A percentile compares a stretch with the other conserved stretches of the same genome.
phyloP scores from a whole-genome alignment of 345 rosid species.

The Leavenworthia alabamica region DNA sequence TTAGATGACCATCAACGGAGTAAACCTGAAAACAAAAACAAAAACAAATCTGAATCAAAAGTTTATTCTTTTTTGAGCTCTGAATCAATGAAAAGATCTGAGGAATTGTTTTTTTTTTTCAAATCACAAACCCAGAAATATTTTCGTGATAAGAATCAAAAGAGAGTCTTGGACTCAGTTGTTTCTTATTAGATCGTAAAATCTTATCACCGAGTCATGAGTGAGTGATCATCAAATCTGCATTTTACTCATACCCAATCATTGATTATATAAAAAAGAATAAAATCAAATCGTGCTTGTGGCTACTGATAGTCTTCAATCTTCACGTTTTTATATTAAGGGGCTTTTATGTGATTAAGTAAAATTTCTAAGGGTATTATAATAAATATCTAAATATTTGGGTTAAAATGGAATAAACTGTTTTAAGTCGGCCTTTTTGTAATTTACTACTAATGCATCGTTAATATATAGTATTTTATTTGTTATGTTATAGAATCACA shows the following conservation, averaged over 20 bases:
- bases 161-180: slow-evolving; percentile 8
- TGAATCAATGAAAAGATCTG: background rate
- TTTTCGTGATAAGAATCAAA: too few relatives aligned
- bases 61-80: background rate
- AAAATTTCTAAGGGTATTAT: background rate
- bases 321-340: background rate
- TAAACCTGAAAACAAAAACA: slow-evolving; percentile 29
- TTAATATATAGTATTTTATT: background rate
- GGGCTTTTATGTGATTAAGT: background rate
- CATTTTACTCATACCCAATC: slow-evolving; percentile 20
- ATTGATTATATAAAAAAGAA: background rate
- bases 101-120: background rate
- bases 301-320: background rate
- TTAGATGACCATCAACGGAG: slow-evolving; percentile 70
- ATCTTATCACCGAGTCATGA: background rate
- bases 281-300: background rate
- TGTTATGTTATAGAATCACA: background rate
- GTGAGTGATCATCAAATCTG: background rate
- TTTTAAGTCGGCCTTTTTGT: background rate
- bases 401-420: background rate
- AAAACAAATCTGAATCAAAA: slow-evolving; percentile 13
- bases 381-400: background rate
- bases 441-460: background rate
- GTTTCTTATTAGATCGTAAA: background rate
- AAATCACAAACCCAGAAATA: slow-evolving; percentile 1